These are phyloP conservation scores for Starmerella apis DNA, from an alignment of 805 yeast species.

Conservation along the genomic window DNA sequence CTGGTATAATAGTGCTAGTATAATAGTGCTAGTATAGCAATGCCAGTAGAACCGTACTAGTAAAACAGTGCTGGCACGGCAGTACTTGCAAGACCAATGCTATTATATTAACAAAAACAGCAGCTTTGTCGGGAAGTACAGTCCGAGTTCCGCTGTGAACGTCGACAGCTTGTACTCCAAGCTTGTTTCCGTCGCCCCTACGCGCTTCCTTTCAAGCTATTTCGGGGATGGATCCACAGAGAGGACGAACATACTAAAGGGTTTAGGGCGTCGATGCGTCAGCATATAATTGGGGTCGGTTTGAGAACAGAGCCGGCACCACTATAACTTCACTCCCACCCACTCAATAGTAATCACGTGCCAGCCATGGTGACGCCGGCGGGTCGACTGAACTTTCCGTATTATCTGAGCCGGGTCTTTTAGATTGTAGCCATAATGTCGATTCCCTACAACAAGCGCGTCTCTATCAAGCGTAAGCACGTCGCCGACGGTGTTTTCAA, in stretches of 20 bases:
- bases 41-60: not conserved
- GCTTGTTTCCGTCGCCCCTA: too few species aligned
- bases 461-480: slow-evolving; percentile 97
- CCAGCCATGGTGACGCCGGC: not conserved
- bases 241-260: not conserved
- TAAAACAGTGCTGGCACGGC: not conserved
- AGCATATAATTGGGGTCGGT: not conserved
- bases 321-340: not conserved
- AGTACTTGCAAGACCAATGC: not conserved
- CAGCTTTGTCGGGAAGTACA: too few species aligned
- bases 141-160: too few species aligned
- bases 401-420: not conserved
- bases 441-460: slow-evolving; percentile 32
- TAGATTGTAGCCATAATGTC: slow-evolving; percentile 14
- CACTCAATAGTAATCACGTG: not conserved
- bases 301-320: not conserved
- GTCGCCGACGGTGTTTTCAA: slow-evolving; percentile 99
- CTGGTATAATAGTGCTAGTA: not conserved
- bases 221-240: too few species aligned
- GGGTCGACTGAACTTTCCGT: not conserved
- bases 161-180: too few species aligned
- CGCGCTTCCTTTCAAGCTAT: too few species aligned
- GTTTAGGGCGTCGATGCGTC: not conserved
- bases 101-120: too few species aligned
- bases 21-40: not conserved